Evolutionary conservation across 305 asterid genomes (phyloP), one percentile per base, ranked within the genome.

Genomic region (Solanum aculeatissimum): DNA sequence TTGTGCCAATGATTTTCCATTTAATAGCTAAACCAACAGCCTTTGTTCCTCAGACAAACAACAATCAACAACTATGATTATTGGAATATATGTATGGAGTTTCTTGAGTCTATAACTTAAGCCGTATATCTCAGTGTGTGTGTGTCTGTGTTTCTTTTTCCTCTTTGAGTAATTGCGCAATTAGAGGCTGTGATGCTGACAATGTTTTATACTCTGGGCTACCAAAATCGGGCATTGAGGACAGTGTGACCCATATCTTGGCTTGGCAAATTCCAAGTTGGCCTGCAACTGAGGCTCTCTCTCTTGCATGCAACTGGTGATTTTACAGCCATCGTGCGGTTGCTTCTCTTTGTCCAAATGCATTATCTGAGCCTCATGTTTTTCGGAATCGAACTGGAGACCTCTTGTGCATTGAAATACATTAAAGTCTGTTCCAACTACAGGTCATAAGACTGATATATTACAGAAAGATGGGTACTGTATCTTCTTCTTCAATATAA

Each of bases 321-420:
- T 79, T 89, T 84, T 71, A 91, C 90, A 83, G 88, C 91, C 84
- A 54, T 53, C 75, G 74, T 15, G n/a, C 60, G n/a, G 29, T 54
- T 47, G 27, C 82, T 8, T 77, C 87, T 60, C 82, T 27, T 29
- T 80, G 55, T 87, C 72, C 57, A 38, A 51, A 29, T 47, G 40
- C 70, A 82, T 18, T 72, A 38, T 86, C 85, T 86, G 75, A 86
- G 85, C 85, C 85, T 83, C 65, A 35, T 18, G 12, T 68, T 68
- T 38, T 27, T 38, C 62, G 9, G 62, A 55, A 55, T 55, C 25
- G 77, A 38, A 4, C 77, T 69, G 15, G 47, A 11, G 77, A 69
- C 47, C 27, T 69, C 27, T 69, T 4, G 77, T 69, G 51, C 51
- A 9, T 69, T 69, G 49, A 69, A 12, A 38, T 87, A 58, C 32